Evolutionary conservation across 2,329 filamentous ascomycete species (phyloP).

Genomic region (Aspergillus neoniger): DNA sequence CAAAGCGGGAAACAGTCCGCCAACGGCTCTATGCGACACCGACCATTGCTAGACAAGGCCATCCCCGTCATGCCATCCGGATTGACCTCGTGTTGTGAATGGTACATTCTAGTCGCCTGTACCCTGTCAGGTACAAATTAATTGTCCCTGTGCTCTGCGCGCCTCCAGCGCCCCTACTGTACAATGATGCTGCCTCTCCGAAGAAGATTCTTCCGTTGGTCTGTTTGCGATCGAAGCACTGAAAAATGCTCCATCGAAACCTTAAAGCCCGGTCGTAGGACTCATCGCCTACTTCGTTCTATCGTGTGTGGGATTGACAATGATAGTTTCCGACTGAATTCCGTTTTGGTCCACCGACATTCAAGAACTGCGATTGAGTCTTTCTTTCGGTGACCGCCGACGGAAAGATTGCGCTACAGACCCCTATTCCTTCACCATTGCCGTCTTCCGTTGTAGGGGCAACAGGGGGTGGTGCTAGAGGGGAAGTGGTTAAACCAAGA

Average conservation of each 20-base stretch:
- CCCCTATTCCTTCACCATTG: neutral
- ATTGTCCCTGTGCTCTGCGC: neutral
- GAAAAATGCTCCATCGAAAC: neutral
- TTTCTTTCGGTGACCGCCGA: slow-evolving; percentile 3
- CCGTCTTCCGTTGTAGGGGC: neutral
- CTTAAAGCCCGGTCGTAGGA: neutral
- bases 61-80: neutral
- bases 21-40: neutral
- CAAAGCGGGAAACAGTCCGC: neutral
- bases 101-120: neutral
- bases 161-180: neutral
- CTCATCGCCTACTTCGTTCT: slow-evolving; percentile 4
- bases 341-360: slow-evolving; percentile 23
- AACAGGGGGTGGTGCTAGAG: neutral
- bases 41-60: neutral
- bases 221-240: neutral
- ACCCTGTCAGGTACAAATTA: neutral
- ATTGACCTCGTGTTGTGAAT: slow-evolving; percentile 1
- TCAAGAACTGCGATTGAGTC: slow-evolving; percentile 17
- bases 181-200: neutral
- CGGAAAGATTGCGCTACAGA: slow-evolving; percentile 14
- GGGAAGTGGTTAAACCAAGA: neutral
- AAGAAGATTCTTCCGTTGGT: neutral
- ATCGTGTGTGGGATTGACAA: slow-evolving; percentile 3
- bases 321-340: slow-evolving; percentile 3